These are phyloP conservation scores for Acanthamoeba lenticulata DNA, from an alignment of 208 protist genomes.

Conservation along the genomic window DNA sequence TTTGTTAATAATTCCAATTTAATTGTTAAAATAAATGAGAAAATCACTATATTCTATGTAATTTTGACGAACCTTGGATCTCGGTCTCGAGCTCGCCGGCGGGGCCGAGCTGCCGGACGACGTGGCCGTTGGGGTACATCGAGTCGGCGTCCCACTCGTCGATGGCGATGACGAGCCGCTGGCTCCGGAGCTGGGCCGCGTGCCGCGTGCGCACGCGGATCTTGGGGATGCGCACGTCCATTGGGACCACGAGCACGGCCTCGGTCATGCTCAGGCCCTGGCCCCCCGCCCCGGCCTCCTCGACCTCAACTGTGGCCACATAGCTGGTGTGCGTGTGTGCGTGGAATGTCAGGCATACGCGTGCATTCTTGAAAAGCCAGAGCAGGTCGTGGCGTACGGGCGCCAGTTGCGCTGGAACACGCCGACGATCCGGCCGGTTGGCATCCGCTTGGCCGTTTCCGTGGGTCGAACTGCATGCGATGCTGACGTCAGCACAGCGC, in stretches of 20 bases:
- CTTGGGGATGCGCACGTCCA: constrained; percentile 74
- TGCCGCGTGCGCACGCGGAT: constrained; percentile 75
- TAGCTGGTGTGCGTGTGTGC: no score
- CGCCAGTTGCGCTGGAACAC: constrained; percentile 75
- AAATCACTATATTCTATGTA: no score
- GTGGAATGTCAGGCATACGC: no score
- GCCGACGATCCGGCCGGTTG: constrained; percentile 75
- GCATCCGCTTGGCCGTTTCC: constrained; percentile 3
- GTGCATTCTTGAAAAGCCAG: no score
- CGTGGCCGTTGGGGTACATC: constrained; percentile 94
- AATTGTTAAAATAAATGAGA: no score
- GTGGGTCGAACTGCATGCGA: constrained; percentile 5
- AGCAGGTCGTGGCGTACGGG: constrained; percentile 23
- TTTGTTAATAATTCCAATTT: no score
- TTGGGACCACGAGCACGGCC: constrained; percentile 55
- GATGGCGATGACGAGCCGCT: constrained; percentile 93
- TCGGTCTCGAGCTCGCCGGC: constrained; percentile 94
- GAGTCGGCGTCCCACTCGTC: constrained; percentile 93
- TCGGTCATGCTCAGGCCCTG: neutral
- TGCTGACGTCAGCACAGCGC: no score
- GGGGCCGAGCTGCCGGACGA: constrained; percentile 92
- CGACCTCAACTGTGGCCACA: constrained; percentile 30
- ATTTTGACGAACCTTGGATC: no score
- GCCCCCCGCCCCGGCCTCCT: neutral
- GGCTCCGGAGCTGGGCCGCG: constrained; percentile 54